These are phyloP conservation scores for Gossypium anomalum DNA, from an alignment of 345 rosid species.

Conservation along the genomic window DNA sequence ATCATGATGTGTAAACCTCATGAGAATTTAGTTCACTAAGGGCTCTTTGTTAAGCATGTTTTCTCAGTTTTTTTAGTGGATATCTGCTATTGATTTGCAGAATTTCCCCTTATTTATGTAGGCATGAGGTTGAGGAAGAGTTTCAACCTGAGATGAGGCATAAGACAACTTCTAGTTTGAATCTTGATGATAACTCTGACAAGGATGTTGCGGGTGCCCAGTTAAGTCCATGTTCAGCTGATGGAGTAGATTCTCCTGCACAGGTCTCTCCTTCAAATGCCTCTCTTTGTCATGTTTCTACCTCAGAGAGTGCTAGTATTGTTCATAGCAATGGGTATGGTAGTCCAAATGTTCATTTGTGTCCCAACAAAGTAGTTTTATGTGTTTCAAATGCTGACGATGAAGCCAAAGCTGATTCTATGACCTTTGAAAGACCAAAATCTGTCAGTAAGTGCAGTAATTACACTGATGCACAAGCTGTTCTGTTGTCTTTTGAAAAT, in stretches of 20 bases:
- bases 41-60: background rate
- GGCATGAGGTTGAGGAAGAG: conserved; percentile 38
- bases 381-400: conserved; percentile 37
- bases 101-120: conserved; percentile 21
- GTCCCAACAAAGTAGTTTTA: conserved; percentile 27
- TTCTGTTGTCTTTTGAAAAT: conserved; percentile 66
- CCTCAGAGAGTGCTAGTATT: conserved; percentile 59
- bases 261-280: conserved; percentile 40
- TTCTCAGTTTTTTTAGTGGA: background rate
- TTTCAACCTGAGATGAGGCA: conserved; percentile 28
- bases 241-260: conserved; percentile 47
- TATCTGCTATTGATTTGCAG: background rate
- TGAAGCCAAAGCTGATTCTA: conserved; percentile 41
- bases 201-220: conserved; percentile 24
- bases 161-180: conserved; percentile 25
- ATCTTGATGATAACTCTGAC: conserved; percentile 38
- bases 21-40: background rate
- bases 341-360: conserved; percentile 40
- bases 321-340: conserved; percentile 45
- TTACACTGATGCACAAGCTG: conserved; percentile 45
- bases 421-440: conserved; percentile 40
- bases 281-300: conserved; percentile 43
- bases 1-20: background rate
- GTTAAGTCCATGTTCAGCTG: conserved; percentile 40
- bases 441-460: conserved; percentile 38